Base-by-base conservation (phyloP, 1,139 yeast species). In the Suhomyces coccinellae region DNA sequence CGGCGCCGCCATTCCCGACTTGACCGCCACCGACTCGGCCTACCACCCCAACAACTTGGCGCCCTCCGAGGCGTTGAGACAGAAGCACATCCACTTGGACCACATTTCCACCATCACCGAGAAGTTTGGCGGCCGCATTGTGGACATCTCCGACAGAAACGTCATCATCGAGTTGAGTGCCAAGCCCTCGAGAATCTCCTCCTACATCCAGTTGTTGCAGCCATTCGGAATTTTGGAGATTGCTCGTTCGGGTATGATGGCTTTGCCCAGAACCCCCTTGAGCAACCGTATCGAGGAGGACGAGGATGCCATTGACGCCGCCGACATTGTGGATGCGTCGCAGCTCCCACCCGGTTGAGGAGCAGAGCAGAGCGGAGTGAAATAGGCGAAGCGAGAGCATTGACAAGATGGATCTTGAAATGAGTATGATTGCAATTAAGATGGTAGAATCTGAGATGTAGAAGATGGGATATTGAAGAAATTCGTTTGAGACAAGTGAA, bases 211-310 rank as follows among this genome's bases (percentile, higher is more conserved):
- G 54, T 80, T 93, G 61, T 77, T 91, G 62, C 95, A 89, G 63
- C 99, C 99, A 41, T 93, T 93, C 63, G 99, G 99, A 59, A 85
- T 93, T 49, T 78, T 93, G 65, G 99, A 93, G 71, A 86, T 93
- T 57, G 97, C 98, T 40, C 83, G 99, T 71, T 86, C 96, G 20
- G 99, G 99, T 70, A 89, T 91, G 96, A 89, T 93, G 90, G 99
- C 98, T 9, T 77, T 93, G 61, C 96, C 98, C 62, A 84, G 98
- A 78, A 89, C 98, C 41, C 97, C 97, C 40, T 73, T 89, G 58
- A 78, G 76, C 47, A 66, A 68, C 28, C 59, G 53, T 35, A 73
- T 66, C 33, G 79, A 76, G 40, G 82, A 77, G 29, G 61, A 55
- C 17, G 61, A 56, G 8, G 80, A 75, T 13, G 67, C 72, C 24